Conservation (phyloP, 371 early-diverging fungal species). For the Mortierella sp. region DNA sequence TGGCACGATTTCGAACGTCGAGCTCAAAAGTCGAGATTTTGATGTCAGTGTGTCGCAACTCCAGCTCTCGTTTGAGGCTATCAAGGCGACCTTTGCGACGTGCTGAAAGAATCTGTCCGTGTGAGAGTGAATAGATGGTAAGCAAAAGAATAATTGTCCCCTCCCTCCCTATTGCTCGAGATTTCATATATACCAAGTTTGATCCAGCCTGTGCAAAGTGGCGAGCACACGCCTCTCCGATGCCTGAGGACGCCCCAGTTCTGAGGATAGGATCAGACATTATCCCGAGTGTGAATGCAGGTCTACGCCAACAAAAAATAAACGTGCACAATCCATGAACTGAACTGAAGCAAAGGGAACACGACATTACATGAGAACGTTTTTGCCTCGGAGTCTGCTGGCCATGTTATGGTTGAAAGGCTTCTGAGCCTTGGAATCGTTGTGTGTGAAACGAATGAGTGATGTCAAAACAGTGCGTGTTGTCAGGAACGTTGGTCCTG, state of each 20-base stretch:
- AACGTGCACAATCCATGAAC: neutral
- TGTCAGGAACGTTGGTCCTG: too few species aligned
- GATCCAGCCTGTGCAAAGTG: constrained; percentile 88
- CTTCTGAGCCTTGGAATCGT: neutral
- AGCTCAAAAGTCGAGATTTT: constrained; percentile 71
- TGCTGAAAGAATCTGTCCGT: constrained; percentile 74
- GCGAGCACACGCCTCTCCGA: constrained; percentile 87
- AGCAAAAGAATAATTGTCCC: neutral
- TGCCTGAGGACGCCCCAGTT: constrained; percentile 95
- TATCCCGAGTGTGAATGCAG: too few species aligned
- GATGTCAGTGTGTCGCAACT: constrained; percentile 61
- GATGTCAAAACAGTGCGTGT: too few species aligned
- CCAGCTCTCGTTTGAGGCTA: constrained; percentile 63
- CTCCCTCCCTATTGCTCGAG: too few species aligned
- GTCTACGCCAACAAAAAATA: too few species aligned
- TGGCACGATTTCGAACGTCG: constrained; percentile 76
- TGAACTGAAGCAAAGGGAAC: neutral
- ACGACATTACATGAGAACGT: constrained; percentile 55
- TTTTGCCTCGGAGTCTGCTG: constrained; percentile 57
- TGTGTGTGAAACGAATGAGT: constrained; percentile 2
- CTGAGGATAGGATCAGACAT: too few species aligned
- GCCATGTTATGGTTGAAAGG: neutral
- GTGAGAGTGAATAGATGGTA: too few species aligned
- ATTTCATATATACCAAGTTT: constrained; percentile 63
- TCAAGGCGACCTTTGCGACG: constrained; percentile 80